phyloP scores from a whole-genome alignment of 345 rosid species.

The Salix exigua region DNA sequence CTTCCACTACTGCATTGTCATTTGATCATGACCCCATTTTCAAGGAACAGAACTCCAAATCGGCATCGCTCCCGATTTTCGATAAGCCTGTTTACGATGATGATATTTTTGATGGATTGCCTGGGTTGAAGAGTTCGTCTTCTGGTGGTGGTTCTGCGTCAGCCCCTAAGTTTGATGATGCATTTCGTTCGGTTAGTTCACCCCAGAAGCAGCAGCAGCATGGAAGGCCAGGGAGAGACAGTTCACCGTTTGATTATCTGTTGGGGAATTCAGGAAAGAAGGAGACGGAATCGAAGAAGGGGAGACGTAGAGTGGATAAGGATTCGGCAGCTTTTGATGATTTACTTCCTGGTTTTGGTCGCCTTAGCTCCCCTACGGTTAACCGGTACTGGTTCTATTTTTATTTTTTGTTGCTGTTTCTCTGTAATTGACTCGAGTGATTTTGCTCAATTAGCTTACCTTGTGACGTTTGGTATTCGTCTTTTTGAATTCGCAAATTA shows the following conservation, averaged over 20 bases:
- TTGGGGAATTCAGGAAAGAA: conserved; percentile 43
- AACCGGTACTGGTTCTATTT: conserved; percentile 14
- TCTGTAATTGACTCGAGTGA: neutral
- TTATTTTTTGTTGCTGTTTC: too few species aligned
- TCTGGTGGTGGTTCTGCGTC: conserved; percentile 15
- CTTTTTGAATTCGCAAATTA: neutral
- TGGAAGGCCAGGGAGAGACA: neutral
- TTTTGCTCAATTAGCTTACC: neutral
- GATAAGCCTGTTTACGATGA: conserved; percentile 77
- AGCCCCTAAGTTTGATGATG: conserved; percentile 35
- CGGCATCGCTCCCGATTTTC: conserved; percentile 46
- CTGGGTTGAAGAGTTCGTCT: conserved; percentile 45
- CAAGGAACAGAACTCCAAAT: conserved; percentile 31
- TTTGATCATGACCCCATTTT: conserved; percentile 53
- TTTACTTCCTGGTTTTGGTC: conserved; percentile 68
- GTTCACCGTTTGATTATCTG: conserved; percentile 53
- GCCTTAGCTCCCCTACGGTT: conserved; percentile 44
- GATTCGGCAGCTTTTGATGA: conserved; percentile 55
- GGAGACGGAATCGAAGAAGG: conserved; percentile 33
- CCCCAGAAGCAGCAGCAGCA: conserved; percentile 25
- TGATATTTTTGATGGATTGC: conserved; percentile 59
- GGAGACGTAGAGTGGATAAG: conserved; percentile 28
- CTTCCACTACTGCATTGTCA: conserved; percentile 14
- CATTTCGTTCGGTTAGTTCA: conserved; percentile 27
- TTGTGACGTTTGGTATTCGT: neutral